Conservation (phyloP, 495 filamentous ascomycete species). For the Lichina pygmaea region DNA sequence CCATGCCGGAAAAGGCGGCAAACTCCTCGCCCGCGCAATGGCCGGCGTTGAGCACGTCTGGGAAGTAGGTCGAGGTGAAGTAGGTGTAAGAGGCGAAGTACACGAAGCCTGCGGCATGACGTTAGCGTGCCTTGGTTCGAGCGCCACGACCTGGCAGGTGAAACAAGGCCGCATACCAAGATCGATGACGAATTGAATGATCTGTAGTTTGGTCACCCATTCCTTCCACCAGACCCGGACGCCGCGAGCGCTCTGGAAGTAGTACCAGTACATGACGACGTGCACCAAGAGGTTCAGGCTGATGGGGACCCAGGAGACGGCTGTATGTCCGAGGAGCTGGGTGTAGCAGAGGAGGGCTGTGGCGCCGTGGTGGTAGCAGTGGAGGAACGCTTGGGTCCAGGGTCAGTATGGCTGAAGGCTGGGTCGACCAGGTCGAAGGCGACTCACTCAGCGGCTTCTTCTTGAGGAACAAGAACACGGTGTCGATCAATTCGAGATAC, state of each 20-base stretch:
- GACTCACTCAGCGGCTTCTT: conserved; percentile 39
- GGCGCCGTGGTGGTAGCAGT: conserved; percentile 51
- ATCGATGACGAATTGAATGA: conserved; percentile 30
- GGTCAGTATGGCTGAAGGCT: too few relatives aligned
- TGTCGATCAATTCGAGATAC: conserved; percentile 42
- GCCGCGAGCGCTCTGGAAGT: conserved; percentile 31
- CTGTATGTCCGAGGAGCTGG: conserved; percentile 37
- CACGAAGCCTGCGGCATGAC: conserved; percentile 6
- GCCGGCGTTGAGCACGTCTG: conserved; percentile 7
- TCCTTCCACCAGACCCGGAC: conserved; percentile 34
- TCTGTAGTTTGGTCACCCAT: conserved; percentile 30
- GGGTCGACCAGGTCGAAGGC: background rate
- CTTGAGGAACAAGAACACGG: conserved; percentile 44
- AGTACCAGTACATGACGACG: conserved; percentile 46
- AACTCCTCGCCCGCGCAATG: conserved; percentile 9
- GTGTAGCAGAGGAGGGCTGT: conserved; percentile 48
- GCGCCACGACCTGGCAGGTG: background rate
- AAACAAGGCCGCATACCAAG: conserved; percentile 16
- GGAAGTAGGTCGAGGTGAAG: conserved; percentile 6
- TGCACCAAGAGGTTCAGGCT: conserved; percentile 40
- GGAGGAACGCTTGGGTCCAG: conserved; percentile 29
- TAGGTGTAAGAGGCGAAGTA: conserved; percentile 12
- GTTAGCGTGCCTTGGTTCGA: background rate
- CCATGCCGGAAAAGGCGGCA: conserved; percentile 10
- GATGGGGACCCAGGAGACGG: conserved; percentile 43